phyloP scores from a whole-genome alignment of 805 yeast species.

The Cyberlindnera amylophila region DNA sequence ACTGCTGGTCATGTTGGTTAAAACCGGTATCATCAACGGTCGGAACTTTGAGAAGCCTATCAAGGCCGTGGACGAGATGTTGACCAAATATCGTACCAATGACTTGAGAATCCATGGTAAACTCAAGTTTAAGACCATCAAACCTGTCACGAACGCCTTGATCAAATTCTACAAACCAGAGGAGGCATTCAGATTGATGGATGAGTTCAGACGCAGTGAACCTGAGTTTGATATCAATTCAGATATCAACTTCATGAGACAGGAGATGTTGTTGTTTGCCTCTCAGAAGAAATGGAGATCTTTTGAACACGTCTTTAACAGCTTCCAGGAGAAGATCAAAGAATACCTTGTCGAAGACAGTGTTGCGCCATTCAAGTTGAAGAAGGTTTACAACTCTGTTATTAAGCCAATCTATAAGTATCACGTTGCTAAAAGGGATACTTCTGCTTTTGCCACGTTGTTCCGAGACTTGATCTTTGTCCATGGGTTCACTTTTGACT shows the following conservation, averaged over 20 bases:
- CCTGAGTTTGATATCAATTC: constrained; percentile 23
- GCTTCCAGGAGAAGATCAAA: constrained; percentile 22
- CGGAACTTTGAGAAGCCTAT: constrained; percentile 29
- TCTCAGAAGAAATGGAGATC: constrained; percentile 28
- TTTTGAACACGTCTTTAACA: constrained; percentile 28
- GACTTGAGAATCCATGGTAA: constrained; percentile 20
- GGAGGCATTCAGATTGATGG: constrained; percentile 31
- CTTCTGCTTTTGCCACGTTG: constrained; percentile 9
- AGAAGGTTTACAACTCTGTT: constrained; percentile 23
- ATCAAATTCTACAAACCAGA: constrained; percentile 30
- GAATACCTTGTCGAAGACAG: constrained; percentile 15
- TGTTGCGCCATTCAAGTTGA: constrained; percentile 21
- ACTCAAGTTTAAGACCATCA: constrained; percentile 33
- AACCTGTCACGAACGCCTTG: constrained; percentile 33
- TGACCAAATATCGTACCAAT: constrained; percentile 26
- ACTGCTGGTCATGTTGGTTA: constrained; percentile 30
- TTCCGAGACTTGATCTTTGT: constrained; percentile 24
- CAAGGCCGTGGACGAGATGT: constrained; percentile 29
- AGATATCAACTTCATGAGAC: constrained; percentile 28
- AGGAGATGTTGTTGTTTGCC: constrained; percentile 30
- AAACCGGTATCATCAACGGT: constrained; percentile 25
- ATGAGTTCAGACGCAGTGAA: constrained; percentile 29
- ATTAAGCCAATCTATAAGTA: constrained; percentile 13
- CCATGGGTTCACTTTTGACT: constrained; percentile 29
- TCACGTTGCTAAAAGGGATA: constrained; percentile 4